Evolutionary conservation across 345 rosid genomes (phyloP).

Genomic region (Gossypioides kirkii): DNA sequence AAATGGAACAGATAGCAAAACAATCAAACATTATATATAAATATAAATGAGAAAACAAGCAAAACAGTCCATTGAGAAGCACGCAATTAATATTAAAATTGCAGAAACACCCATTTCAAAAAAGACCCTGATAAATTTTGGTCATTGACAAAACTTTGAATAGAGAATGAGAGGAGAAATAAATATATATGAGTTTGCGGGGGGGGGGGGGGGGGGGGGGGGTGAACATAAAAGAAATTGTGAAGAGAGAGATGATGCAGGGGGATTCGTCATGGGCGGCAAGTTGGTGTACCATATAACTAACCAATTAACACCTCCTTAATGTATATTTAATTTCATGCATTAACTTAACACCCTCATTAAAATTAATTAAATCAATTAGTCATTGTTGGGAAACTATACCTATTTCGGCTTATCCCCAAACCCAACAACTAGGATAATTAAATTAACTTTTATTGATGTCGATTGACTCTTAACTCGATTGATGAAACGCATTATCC

Average conservation of each 20-base stretch:
- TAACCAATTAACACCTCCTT: not conserved
- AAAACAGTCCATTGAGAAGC: slow-evolving; percentile 8
- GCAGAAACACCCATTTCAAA: not conserved
- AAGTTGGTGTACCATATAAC: not conserved
- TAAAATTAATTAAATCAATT: no score
- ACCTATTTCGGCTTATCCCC: slow-evolving; percentile 1
- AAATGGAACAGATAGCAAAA: no score
- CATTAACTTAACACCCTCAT: not conserved
- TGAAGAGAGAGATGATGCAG: not conserved
- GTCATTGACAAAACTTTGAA: not conserved
- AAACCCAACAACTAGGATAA: not conserved
- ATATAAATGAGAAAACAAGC: not conserved
- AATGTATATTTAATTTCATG: not conserved
- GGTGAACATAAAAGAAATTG: not conserved
- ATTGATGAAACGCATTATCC: no score
- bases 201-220: not conserved
- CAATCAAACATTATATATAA: no score
- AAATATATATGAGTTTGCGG: no score
- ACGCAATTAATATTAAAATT: not conserved
- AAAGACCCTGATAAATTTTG: not conserved
- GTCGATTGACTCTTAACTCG: no score
- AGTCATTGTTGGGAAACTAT: not conserved
- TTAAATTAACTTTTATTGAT: no score
- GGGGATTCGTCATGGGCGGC: not conserved
- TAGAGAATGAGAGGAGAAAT: slow-evolving; percentile 3